Percentiles rank a stretch among this genome's conserved stretches.
Evolutionary conservation across 495 filamentous ascomycete species (phyloP).

Genomic region (Aspergillus sclerotiicarbonarius): DNA sequence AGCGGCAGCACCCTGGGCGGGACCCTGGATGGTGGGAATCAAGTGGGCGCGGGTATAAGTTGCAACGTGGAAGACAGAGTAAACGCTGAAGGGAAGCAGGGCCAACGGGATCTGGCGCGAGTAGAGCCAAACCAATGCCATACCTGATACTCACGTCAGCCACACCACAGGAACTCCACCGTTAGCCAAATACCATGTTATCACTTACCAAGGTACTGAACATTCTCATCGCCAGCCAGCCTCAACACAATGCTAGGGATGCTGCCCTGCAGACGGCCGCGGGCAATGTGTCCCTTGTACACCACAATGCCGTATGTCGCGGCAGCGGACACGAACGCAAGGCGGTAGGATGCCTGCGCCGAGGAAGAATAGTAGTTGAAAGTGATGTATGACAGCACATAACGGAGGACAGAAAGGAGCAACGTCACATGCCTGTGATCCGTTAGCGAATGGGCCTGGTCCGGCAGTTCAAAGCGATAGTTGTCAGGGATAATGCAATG

Average conservation of each 20-base stretch:
- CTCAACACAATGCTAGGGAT: conserved; percentile 59
- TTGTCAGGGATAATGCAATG: not conserved
- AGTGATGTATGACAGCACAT: conserved; percentile 75
- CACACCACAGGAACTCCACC: not conserved
- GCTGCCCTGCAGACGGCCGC: conserved; percentile 60
- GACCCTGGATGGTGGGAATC: conserved; percentile 50
- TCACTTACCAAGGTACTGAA: conserved; percentile 89
- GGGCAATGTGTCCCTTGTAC: conserved; percentile 94
- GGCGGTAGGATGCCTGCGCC: conserved; percentile 81
- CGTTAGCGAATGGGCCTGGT: conserved; percentile 22
- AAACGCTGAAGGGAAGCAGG: conserved; percentile 90
- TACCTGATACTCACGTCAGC: conserved; percentile 52
- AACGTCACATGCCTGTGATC: conserved; percentile 71
- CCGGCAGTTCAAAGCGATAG: not conserved
- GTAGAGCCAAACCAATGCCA: conserved; percentile 96
- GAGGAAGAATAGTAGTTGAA: conserved; percentile 74
- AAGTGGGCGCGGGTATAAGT: conserved; percentile 62
- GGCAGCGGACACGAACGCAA: conserved; percentile 83
- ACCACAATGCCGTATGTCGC: conserved; percentile 97
- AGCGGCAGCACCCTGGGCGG: conserved; percentile 29
- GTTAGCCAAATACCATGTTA: not conserved
- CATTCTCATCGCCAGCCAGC: conserved; percentile 84
- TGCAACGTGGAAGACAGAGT: conserved; percentile 96
- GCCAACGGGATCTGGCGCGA: conserved; percentile 84
- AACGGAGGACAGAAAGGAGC: conserved; percentile 77